A percentile compares a stretch with the other conserved stretches of the same genome.
These are phyloP conservation scores for Trametes cinnabarina DNA, from an alignment of 768 basidiomycete genomes.

Conservation along the genomic window DNA sequence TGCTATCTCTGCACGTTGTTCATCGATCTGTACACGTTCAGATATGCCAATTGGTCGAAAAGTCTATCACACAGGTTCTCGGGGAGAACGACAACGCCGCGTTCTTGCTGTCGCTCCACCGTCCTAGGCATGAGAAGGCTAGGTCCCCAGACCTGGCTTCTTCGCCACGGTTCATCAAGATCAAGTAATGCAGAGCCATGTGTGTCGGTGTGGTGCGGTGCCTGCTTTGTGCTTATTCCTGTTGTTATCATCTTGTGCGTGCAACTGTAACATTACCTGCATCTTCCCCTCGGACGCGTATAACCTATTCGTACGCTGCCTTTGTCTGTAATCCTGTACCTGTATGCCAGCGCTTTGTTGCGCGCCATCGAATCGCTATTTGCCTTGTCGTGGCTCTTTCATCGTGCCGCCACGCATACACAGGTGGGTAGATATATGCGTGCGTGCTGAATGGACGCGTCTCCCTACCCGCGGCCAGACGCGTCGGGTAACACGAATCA, in stretches of 20 bases:
- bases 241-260: slow-evolving; percentile 4
- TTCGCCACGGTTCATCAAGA: slow-evolving; percentile 39
- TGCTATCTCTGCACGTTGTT: background rate
- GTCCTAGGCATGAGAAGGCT: slow-evolving; percentile 20
- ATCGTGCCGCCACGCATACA: no score
- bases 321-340: slow-evolving; percentile 10
- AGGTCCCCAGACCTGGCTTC: slow-evolving; percentile 34
- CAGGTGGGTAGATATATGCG: background rate
- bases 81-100: slow-evolving; percentile 66
- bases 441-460: background rate
- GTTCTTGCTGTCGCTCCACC: slow-evolving; percentile 64
- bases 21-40: slow-evolving; percentile 27
- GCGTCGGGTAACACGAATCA: background rate
- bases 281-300: slow-evolving; percentile 2
- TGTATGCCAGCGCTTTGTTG: slow-evolving; percentile 1
- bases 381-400: no score
- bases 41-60: slow-evolving; percentile 70
- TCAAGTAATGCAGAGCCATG: slow-evolving; percentile 32
- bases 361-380: background rate
- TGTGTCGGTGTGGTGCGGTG: background rate
- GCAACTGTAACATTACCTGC: slow-evolving; percentile 25
- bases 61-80: slow-evolving; percentile 68
- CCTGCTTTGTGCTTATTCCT: background rate
- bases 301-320: slow-evolving; percentile 7
- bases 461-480: background rate